Evolutionary conservation across 2,329 filamentous ascomycete species (phyloP).

Genomic region (Hirsutella minnesotensis): DNA sequence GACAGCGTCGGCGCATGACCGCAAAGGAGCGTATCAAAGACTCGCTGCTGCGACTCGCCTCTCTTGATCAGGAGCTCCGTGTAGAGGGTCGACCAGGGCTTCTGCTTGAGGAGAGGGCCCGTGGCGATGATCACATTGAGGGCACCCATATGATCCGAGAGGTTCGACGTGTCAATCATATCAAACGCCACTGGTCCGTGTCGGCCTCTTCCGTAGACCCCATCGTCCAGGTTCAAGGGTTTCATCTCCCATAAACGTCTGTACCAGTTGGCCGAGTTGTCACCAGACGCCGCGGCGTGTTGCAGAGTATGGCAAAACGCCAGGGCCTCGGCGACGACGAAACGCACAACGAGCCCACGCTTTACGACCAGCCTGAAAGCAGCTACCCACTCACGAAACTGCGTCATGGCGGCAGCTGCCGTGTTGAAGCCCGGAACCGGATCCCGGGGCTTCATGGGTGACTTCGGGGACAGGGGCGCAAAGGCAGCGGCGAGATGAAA

Average conservation of each 20-base stretch:
- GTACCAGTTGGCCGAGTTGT: conserved; percentile 26
- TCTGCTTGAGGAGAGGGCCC: conserved; percentile 31
- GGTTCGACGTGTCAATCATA: conserved; percentile 41
- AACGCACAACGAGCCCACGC: conserved; percentile 27
- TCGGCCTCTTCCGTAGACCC: conserved; percentile 23
- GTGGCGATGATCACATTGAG: conserved; percentile 28
- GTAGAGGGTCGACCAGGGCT: conserved; percentile 33
- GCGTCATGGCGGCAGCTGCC: conserved; percentile 23
- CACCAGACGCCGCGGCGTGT: conserved; percentile 16
- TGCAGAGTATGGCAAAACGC: conserved; percentile 41
- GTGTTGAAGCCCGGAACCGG: conserved; percentile 10
- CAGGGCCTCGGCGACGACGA: conserved; percentile 35
- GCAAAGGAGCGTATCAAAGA: conserved; percentile 30
- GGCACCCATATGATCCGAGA: conserved; percentile 26
- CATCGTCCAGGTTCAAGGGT: conserved; percentile 27
- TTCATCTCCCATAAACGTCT: conserved; percentile 26
- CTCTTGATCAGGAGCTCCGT: conserved; percentile 32
- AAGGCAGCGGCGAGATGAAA: conserved; percentile 44
- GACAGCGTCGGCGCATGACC: conserved; percentile 34
- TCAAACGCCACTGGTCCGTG: conserved; percentile 34
- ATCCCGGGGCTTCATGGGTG: conserved; percentile 21
- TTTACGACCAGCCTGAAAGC: conserved; percentile 23
- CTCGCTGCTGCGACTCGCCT: conserved; percentile 10
- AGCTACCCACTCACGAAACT: conserved; percentile 34
- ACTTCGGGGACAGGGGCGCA: conserved; percentile 22